phyloP scores from a whole-genome alignment of 306 rosid species.

The Cicer judaicum region DNA sequence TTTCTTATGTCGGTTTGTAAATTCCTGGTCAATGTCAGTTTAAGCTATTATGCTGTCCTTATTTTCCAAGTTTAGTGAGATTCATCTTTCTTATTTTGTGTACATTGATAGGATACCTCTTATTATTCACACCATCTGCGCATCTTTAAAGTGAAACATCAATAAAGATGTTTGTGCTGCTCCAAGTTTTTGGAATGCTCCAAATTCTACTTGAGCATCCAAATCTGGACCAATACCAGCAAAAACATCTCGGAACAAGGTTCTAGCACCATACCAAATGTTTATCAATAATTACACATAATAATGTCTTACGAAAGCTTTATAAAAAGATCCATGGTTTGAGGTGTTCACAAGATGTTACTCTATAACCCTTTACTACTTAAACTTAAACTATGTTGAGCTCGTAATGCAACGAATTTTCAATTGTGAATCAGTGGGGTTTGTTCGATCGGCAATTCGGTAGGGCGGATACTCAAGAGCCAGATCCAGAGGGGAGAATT shows the following conservation, averaged over 20 bases:
- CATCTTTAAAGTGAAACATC: background rate
- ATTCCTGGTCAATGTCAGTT: background rate
- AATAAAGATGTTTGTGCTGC: background rate
- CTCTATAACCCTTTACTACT: slow-evolving; percentile 6
- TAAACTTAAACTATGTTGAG: slow-evolving; percentile 1
- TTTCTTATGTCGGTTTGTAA: background rate
- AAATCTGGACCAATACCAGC: too few relatives aligned
- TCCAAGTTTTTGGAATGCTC: too few relatives aligned
- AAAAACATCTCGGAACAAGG: too few relatives aligned
- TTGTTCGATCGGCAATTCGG: slow-evolving; percentile 85
- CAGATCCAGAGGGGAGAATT: slow-evolving; percentile 95
- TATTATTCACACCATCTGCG: background rate
- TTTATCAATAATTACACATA: slow-evolving; percentile 8
- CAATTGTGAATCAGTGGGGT: slow-evolving; percentile 73
- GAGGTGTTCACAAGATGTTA: slow-evolving; percentile 16
- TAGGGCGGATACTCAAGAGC: slow-evolving; percentile 81
- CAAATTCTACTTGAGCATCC: too few relatives aligned
- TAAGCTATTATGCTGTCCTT: slow-evolving; percentile 5
- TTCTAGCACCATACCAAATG: too few relatives aligned
- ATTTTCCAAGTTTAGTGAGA: background rate
- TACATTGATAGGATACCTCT: background rate
- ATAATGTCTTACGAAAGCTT: background rate
- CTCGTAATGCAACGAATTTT: slow-evolving; percentile 33
- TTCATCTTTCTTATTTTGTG: background rate
- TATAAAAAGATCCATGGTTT: background rate